phyloP scores from a whole-genome alignment of 345 rosid genomes.

The Ceriops tagal region DNA sequence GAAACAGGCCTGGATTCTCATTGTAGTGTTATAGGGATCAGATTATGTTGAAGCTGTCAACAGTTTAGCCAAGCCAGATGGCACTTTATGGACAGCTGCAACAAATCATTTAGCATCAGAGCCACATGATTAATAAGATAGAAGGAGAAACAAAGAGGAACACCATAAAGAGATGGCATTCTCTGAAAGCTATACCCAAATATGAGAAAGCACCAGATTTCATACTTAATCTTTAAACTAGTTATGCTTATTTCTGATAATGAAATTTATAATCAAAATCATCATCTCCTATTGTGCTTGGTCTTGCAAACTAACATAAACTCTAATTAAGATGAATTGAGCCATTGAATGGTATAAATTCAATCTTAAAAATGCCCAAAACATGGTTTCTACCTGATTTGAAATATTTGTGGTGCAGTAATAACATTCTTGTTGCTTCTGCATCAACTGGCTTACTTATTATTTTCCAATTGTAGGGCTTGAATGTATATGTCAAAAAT shows the following conservation, averaged over 20 bases:
- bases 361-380: no score
- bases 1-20: background rate
- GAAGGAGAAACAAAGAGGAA: background rate
- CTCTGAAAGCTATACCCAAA: no score
- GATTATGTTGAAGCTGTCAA: background rate
- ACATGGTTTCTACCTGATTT: background rate
- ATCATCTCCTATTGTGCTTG: background rate
- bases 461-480: slow-evolving; percentile 39
- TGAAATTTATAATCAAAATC: background rate
- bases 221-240: background rate
- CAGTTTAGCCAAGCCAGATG: background rate
- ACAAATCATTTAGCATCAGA: background rate
- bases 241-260: slow-evolving; percentile 2
- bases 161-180: no score
- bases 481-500: slow-evolving; percentile 69
- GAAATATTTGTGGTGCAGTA: background rate
- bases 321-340: background rate
- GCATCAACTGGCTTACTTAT: background rate
- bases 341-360: background rate
- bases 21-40: background rate
- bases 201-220: no score
- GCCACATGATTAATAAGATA: background rate
- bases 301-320: background rate
- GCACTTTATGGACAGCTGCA: background rate
- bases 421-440: background rate